Evolutionary conservation across 2,329 filamentous ascomycete genomes (phyloP), one percentile per base, ranked within the genome.

Genomic region (Trichoderma atrobrunneum): DNA sequence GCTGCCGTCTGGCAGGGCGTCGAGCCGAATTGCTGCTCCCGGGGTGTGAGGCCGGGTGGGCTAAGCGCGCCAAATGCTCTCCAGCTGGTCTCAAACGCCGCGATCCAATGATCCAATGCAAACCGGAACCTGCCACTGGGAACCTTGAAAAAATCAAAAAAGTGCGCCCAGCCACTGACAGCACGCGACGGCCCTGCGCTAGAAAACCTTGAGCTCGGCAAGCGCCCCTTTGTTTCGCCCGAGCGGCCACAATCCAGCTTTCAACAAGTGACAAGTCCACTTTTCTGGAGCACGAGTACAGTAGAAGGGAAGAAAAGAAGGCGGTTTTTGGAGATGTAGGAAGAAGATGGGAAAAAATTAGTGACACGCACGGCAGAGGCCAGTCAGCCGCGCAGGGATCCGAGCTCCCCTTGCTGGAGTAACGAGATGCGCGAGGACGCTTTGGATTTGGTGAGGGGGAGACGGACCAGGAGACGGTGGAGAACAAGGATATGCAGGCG

Each of bases 311-410:
- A 57, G 21, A 24, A 69, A n/a, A 30, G 34, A 48, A 61, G 57
- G 34, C 10, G n/a, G 39, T 60, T 60, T 60, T 61, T 28, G 66
- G 18, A 30, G 57, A 24, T 61, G 66, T 26, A 61, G 7, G 26
- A 51, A n/a, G 11, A 62, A 36, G 1, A 36, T 36, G 34, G 2
- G 10, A 28, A 61, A 59, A 60, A 60, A 60, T 60, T 34, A 34
- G 57, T 60, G 66, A 61, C 56, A 54, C n/a, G 66, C 66, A 69
- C 66, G 66, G 66, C 66, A 69, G 66, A 60, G 28, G 28, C 36
- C 66, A 69, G 66, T 69, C 66, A 69, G 66, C 66, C 56, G 66
- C 30, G 66, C 66, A 69, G 66, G 66, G 66, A 69, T 69, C 36
- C 39, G 57, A 62, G 66, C 57, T 69, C 39, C 34, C 57, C 65